Base-by-base conservation (phyloP, 2,329 filamentous ascomycete species). In the Phialemoniopsis sp. region DNA sequence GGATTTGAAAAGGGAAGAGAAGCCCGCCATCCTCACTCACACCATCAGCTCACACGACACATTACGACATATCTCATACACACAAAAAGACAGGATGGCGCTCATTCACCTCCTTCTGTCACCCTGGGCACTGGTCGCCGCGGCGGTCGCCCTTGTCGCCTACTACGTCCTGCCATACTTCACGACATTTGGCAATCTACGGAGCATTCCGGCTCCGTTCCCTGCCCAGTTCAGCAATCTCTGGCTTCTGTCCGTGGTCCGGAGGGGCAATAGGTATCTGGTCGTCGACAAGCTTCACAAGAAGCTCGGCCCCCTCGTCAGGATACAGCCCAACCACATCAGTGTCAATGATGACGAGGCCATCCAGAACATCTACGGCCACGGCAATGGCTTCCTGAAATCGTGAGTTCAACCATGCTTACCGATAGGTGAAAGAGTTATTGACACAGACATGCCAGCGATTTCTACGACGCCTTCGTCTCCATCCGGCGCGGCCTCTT, bases 401-500 rank as follows among this genome's bases (percentile, higher is more conserved):
- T 68, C 81, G 75, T 84, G 60, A 37, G 72, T 67, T 6, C 0
- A 3, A 12, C 13, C 2, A 13, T 4, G n/a, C n/a, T n/a, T n/a
- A n/a, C n/a, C n/a, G n/a, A n/a, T n/a, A n/a, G n/a, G n/a, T n/a
- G n/a, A n/a, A n/a, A n/a, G n/a, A n/a, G n/a, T n/a, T n/a, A n/a
- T n/a, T 2, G 1, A 9, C 13, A 29, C 8, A 32, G 9, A 6
- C 28, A 4, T 34, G 5, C 18, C 42, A 89, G 85, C 32, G 82
- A 91, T 3, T 95, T 90, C 65, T 95, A 95, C 53, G 88, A 95
- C 54, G 86, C 87, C 36, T 95, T 95, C 52, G 89, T 95, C 39
- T 90, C 86, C 12, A 94, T 95, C 54, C 78, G 77, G 37, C 79
- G 87, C 12, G 89, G 89, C 15, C 72, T 96, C 12, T 96, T 95